These are phyloP conservation scores for Grosmannia clavigera DNA, from an alignment of 2,329 filamentous ascomycete genomes.

Conservation along the genomic window DNA sequence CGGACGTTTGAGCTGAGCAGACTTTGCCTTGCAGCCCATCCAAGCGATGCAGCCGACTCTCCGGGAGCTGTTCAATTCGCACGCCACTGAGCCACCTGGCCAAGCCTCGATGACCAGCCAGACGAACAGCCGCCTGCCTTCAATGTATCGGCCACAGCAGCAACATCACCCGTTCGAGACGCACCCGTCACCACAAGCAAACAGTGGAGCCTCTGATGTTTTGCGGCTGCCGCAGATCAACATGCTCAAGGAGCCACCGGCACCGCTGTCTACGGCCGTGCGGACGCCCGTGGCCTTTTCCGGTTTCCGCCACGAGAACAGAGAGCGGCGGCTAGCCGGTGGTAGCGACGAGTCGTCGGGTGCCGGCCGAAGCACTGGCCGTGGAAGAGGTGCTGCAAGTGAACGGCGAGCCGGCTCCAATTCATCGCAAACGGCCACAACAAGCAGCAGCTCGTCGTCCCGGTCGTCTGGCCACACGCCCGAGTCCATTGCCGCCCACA, in stretches of 20 bases:
- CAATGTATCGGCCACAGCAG: background rate
- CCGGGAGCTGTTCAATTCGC: background rate
- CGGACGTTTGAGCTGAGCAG: background rate
- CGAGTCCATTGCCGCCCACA: constrained; percentile 1
- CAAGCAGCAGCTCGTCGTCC: background rate
- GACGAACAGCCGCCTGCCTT: background rate
- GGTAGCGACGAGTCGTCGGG: too few species aligned
- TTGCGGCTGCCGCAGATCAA: background rate
- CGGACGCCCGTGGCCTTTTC: background rate
- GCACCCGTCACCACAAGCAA: background rate
- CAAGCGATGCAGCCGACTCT: background rate
- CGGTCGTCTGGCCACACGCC: background rate
- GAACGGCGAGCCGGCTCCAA: too few species aligned
- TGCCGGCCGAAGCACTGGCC: too few species aligned
- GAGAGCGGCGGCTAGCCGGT: too few species aligned
- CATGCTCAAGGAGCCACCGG: background rate
- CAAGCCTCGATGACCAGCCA: background rate
- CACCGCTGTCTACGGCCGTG: background rate
- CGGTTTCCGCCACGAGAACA: background rate
- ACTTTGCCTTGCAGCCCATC: background rate
- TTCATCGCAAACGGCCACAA: background rate
- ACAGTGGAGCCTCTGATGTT: background rate
- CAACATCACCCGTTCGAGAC: background rate
- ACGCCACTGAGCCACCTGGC: background rate
- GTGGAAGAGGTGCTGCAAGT: too few species aligned